These are phyloP conservation scores for Saraca asoca DNA, from an alignment of 331 rosid species.

Conservation along the genomic window DNA sequence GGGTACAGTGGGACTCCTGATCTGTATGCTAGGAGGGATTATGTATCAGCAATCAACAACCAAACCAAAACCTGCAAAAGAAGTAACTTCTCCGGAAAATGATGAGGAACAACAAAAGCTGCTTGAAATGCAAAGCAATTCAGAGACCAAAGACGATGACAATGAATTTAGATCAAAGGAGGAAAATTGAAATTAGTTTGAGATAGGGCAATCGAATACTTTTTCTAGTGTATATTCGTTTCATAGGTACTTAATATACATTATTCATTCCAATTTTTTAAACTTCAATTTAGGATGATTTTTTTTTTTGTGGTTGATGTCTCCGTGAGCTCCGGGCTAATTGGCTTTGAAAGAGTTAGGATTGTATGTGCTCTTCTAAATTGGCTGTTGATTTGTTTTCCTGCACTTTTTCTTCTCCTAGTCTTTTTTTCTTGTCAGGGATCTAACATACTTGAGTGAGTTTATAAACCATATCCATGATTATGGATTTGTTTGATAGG, in stretches of 20 bases:
- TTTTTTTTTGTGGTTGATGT: constrained; percentile 27
- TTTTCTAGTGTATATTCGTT: constrained; percentile 34
- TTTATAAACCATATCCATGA: too few relatives aligned
- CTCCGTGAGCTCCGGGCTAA: neutral
- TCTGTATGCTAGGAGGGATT: constrained; percentile 81
- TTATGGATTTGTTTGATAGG: too few relatives aligned
- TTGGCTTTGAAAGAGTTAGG: too few relatives aligned
- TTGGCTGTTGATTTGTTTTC: too few relatives aligned
- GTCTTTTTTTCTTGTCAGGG: too few relatives aligned
- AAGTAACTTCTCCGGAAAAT: constrained; percentile 36
- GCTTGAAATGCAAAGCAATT: constrained; percentile 56
- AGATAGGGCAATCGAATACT: constrained; percentile 4
- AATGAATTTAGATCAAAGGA: constrained; percentile 35
- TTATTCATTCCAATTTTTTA: constrained; percentile 16
- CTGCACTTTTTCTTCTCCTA: too few relatives aligned
- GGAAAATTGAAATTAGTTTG: constrained; percentile 27
- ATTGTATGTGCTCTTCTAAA: too few relatives aligned
- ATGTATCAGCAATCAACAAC: constrained; percentile 80
- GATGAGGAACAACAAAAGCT: constrained; percentile 61
- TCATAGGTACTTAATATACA: constrained; percentile 25
- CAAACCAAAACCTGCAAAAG: constrained; percentile 54
- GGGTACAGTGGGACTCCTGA: constrained; percentile 76
- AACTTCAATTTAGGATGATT: neutral
- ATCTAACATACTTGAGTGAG: too few relatives aligned
- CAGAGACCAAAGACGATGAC: constrained; percentile 35